phyloP scores from a whole-genome alignment of 306 rosid species.

The Albizia julibrissin region DNA sequence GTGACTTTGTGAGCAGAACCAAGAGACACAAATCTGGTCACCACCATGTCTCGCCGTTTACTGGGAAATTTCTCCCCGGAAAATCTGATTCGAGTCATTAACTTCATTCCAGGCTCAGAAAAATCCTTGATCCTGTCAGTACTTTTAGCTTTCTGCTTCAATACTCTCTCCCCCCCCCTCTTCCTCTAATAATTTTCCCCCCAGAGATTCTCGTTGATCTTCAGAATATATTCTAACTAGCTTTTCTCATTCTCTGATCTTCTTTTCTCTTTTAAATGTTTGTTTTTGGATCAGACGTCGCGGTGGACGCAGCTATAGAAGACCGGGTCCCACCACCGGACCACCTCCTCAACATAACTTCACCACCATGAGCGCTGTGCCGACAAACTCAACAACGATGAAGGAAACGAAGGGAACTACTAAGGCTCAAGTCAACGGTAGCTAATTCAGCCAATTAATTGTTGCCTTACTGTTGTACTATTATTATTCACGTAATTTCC shows the following conservation, averaged over 20 bases:
- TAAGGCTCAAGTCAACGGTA: not conserved
- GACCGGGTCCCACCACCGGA: not conserved
- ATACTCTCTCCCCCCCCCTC: not conserved
- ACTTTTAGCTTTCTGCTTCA: not conserved
- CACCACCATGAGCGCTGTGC: not conserved
- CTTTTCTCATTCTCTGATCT: not conserved
- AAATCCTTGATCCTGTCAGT: not conserved
- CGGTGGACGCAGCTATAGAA: not conserved
- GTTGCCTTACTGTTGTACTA: not conserved
- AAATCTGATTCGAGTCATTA: not conserved
- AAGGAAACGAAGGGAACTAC: not conserved
- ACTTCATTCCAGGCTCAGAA: not conserved
- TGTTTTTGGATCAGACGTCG: not conserved
- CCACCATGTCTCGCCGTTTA: not conserved
- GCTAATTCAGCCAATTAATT: not conserved
- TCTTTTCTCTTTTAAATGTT: not conserved
- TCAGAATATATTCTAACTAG: not conserved
- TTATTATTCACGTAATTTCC: not conserved
- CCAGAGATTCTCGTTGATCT: not conserved
- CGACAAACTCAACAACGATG: not conserved
- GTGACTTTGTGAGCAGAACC: not conserved
- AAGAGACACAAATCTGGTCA: not conserved
- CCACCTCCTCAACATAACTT: not conserved
- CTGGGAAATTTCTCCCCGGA: slow-evolving; percentile 3
- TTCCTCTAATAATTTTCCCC: not conserved